A percentile compares a stretch with the other conserved stretches of the same genome.
Evolutionary conservation across 2,329 filamentous ascomycete species (phyloP).

Genomic region (Leptographium wingfieldii): DNA sequence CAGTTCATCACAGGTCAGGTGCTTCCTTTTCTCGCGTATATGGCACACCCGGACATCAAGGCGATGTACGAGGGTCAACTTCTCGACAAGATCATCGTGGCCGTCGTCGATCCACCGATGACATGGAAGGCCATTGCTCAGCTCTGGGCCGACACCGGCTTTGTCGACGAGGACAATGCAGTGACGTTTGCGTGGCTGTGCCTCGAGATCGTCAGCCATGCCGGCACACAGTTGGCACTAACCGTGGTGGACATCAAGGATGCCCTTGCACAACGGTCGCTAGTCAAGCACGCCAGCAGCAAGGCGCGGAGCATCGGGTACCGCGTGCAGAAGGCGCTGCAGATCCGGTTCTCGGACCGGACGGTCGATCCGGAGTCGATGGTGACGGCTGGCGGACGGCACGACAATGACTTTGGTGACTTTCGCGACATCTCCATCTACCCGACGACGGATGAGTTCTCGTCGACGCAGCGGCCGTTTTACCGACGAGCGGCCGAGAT

Average conservation of each 20-base stretch:
- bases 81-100: slow-evolving; percentile 30
- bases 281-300: not conserved
- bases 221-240: not conserved
- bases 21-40: slow-evolving; percentile 22
- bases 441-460: slow-evolving; percentile 54
- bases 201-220: slow-evolving; percentile 1
- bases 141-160: not conserved
- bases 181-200: slow-evolving; percentile 2
- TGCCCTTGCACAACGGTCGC: not conserved
- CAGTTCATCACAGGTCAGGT: not conserved
- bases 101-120: slow-evolving; percentile 37
- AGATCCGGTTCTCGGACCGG: not conserved
- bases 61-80: slow-evolving; percentile 36
- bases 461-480: slow-evolving; percentile 38
- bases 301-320: not conserved
- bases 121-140: slow-evolving; percentile 33
- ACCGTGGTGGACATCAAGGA: not conserved
- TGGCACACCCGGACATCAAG: slow-evolving; percentile 31
- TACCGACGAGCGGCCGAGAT: slow-evolving; percentile 40
- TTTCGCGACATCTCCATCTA: slow-evolving; percentile 49
- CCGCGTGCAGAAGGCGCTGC: not conserved
- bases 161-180: not conserved
- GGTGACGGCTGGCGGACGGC: slow-evolving; percentile 46
- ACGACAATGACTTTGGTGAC: slow-evolving; percentile 59
- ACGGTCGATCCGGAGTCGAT: not conserved